These are phyloP conservation scores for Dalbergia cultrata DNA, from an alignment of 306 rosid genomes.

Conservation along the genomic window DNA sequence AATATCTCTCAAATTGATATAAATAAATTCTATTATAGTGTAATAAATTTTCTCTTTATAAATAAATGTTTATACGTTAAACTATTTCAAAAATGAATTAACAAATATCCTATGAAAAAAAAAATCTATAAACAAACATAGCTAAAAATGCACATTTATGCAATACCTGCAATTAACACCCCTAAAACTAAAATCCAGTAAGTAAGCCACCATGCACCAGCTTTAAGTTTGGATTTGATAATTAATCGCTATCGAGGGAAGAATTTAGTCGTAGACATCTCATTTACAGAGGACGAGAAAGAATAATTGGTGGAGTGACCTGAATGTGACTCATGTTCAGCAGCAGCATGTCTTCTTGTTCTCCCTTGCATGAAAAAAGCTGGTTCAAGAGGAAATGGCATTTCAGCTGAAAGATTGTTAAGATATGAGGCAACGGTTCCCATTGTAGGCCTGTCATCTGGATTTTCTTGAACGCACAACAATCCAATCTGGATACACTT, in stretches of 20 bases:
- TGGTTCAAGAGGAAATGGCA: constrained; percentile 69
- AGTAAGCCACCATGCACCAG: neutral
- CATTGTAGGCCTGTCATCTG: constrained; percentile 71
- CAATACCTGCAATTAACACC: neutral
- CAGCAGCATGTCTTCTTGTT: constrained; percentile 40
- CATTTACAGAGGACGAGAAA: constrained; percentile 42
- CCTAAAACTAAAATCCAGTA: neutral
- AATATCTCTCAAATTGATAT: neutral
- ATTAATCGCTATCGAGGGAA: constrained; percentile 42
- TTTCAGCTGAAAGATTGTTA: constrained; percentile 47
- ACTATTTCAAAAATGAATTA: neutral
- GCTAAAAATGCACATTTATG: neutral
- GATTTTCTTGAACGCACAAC: constrained; percentile 75
- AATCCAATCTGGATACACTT: constrained; percentile 68
- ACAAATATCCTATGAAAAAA: neutral
- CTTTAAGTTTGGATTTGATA: neutral
- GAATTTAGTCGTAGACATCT: constrained; percentile 38
- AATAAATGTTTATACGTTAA: neutral
- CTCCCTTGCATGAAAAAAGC: constrained; percentile 59
- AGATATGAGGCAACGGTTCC: constrained; percentile 55
- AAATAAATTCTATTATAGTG: neutral
- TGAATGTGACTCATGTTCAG: constrained; percentile 42
- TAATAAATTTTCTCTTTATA: neutral
- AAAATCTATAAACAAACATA: neutral
- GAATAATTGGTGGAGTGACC: constrained; percentile 47